Percentiles rank a stretch among this genome's conserved stretches.
Conservation (phyloP, 768 basidiomycete species). For the Russula virescens region DNA sequence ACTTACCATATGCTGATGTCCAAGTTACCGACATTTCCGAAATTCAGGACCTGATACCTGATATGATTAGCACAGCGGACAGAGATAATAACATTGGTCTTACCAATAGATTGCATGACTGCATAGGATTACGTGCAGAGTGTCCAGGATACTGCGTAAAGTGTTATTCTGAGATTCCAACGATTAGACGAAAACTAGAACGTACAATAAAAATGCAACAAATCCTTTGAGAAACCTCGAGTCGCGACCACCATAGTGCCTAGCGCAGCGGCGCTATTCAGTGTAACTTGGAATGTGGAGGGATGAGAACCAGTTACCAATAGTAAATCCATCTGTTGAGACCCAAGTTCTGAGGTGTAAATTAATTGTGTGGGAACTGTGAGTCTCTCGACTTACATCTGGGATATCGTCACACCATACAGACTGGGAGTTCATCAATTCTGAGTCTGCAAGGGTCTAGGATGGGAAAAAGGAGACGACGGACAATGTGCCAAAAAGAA, state of each 20-base stretch:
- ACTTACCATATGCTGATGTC: constrained; percentile 38
- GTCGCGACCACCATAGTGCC: neutral
- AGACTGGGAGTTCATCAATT: neutral
- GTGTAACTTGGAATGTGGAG: neutral
- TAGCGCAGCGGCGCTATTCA: neutral
- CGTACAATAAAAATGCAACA: constrained; percentile 1
- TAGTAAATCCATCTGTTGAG: constrained; percentile 6
- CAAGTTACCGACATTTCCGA: constrained; percentile 35
- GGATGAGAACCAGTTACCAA: neutral
- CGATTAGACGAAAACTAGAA: neutral
- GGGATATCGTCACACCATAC: neutral
- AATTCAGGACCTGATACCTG: constrained; percentile 46
- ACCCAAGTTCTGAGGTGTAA: neutral
- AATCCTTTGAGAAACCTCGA: neutral
- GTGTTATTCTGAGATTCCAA: neutral
- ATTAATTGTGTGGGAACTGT: neutral
- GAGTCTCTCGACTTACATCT: neutral
- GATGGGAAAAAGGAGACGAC: neutral
- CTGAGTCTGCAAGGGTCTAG: neutral
- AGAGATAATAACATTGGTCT: constrained; percentile 6
- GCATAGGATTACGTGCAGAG: constrained; percentile 40
- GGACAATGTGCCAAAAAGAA: neutral
- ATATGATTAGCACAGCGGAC: neutral
- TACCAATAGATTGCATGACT: constrained; percentile 44
- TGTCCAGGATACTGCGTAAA: constrained; percentile 37